These are phyloP conservation scores for Ascochyta rabiei DNA, from an alignment of 2,329 filamentous ascomycete species.

Conservation along the genomic window DNA sequence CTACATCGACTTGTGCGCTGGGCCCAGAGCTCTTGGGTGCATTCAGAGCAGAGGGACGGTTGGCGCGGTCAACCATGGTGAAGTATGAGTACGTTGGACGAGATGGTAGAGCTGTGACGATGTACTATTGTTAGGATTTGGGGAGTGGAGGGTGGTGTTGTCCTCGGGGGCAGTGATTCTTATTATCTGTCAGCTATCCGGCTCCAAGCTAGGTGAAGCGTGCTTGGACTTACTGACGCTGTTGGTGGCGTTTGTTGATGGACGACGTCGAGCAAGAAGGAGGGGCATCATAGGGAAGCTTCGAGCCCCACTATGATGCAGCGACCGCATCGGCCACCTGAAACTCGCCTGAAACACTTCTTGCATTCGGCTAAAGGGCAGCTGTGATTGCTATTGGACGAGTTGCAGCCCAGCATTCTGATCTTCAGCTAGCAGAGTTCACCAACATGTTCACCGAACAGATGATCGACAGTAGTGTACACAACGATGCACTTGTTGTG, in stretches of 20 bases:
- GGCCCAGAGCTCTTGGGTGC: constrained; percentile 66
- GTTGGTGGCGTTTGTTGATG: constrained; percentile 23
- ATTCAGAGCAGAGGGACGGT: constrained; percentile 76
- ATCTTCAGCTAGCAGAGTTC: background rate
- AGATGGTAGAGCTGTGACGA: constrained; percentile 3
- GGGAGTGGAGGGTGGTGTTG: background rate
- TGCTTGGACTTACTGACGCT: constrained; percentile 7
- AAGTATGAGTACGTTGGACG: constrained; percentile 8
- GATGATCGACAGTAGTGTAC: constrained; percentile 6
- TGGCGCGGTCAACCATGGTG: constrained; percentile 78
- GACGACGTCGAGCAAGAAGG: constrained; percentile 22
- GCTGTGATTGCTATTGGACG: constrained; percentile 2
- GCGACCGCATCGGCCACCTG: constrained; percentile 13
- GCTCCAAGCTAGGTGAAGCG: constrained; percentile 1
- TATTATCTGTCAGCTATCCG: background rate
- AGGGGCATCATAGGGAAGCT: constrained; percentile 28
- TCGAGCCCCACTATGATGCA: constrained; percentile 31
- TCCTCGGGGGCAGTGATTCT: background rate
- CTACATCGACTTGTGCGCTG: constrained; percentile 75
- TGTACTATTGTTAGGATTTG: constrained; percentile 10
- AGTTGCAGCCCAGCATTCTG: background rate
- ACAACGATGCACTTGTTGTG: background rate
- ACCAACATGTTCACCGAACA: constrained; percentile 1
- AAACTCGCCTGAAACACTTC: constrained; percentile 16
- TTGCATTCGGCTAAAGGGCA: constrained; percentile 6